Conservation (phyloP, 2,329 filamentous ascomycete genomes). For the Aspergillus oerlinghausenensis region DNA sequence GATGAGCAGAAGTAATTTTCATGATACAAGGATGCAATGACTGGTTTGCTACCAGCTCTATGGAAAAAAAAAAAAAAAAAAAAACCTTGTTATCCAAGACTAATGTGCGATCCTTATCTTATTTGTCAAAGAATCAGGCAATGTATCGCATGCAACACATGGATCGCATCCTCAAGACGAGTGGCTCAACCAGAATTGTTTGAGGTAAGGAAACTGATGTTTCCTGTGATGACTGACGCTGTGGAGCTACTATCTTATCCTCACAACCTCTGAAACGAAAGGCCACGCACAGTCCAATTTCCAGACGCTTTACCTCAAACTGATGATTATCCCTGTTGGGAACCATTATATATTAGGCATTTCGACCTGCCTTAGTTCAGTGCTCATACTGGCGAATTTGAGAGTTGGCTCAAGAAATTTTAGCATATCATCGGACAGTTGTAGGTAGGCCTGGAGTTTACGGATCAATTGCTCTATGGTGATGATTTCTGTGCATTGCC, state of each 20-base stretch:
- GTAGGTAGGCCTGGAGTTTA: background rate
- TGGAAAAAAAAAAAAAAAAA: too few species aligned
- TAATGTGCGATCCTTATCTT: too few species aligned
- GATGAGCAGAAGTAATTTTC: background rate
- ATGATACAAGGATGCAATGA: background rate
- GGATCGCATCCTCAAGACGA: background rate
- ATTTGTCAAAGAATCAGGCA: background rate
- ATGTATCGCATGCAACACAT: background rate
- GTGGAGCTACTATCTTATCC: background rate
- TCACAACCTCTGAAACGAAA: background rate
- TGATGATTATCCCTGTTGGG: background rate
- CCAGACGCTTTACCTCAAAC: background rate
- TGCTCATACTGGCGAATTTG: background rate
- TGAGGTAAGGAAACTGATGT: background rate
- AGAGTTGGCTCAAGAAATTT: background rate
- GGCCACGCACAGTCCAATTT: background rate
- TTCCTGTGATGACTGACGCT: background rate
- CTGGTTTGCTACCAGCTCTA: background rate
- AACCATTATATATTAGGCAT: background rate
- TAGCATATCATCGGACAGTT: background rate
- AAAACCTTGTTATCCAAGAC: too few species aligned
- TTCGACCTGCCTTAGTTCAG: background rate
- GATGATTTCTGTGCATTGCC: background rate
- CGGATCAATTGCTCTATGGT: background rate
- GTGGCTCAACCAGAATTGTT: background rate